phyloP scores from a whole-genome alignment of 345 rosid genomes.

The Acer yangbiense region DNA sequence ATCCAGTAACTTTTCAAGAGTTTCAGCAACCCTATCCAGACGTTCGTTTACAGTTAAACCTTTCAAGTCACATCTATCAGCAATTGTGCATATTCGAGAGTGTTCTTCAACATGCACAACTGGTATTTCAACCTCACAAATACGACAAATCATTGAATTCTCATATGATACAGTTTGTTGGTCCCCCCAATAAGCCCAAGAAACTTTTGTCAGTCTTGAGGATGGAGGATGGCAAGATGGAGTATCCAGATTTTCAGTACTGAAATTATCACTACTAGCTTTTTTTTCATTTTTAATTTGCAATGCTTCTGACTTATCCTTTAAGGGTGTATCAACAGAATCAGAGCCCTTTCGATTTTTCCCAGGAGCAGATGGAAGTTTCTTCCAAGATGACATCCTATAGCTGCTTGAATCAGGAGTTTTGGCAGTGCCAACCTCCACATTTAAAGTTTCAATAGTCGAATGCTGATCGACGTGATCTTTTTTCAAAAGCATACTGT shows the following conservation, averaged over 20 bases:
- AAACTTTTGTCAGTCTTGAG: slow-evolving; percentile 40
- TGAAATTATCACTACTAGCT: slow-evolving; percentile 40
- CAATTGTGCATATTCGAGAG: slow-evolving; percentile 89
- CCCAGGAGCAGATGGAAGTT: slow-evolving; percentile 77
- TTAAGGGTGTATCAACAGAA: slow-evolving; percentile 47
- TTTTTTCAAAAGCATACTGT: slow-evolving; percentile 29
- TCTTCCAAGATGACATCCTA: slow-evolving; percentile 97
- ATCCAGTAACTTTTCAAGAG: slow-evolving; percentile 78
- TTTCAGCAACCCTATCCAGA: slow-evolving; percentile 88
- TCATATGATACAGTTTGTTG: slow-evolving; percentile 64
- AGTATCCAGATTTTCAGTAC: slow-evolving; percentile 48
- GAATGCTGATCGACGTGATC: slow-evolving; percentile 42
- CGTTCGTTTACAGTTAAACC: slow-evolving; percentile 78
- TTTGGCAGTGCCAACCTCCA: slow-evolving; percentile 67
- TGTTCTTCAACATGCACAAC: slow-evolving; percentile 97
- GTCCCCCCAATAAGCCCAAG: slow-evolving; percentile 76
- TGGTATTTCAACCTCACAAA: slow-evolving; percentile 99
- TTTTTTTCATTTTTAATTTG: slow-evolving; percentile 41
- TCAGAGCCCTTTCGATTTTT: slow-evolving; percentile 57
- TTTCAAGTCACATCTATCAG: slow-evolving; percentile 97
- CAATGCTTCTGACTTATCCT: slow-evolving; percentile 44
- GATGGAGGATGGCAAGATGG: slow-evolving; percentile 56
- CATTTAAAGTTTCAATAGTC: slow-evolving; percentile 35
- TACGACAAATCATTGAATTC: slow-evolving; percentile 93
- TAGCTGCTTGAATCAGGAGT: slow-evolving; percentile 79